These are phyloP conservation scores for Trichoderma sp. DNA, from an alignment of 2,329 filamentous ascomycete species.

Conservation along the genomic window DNA sequence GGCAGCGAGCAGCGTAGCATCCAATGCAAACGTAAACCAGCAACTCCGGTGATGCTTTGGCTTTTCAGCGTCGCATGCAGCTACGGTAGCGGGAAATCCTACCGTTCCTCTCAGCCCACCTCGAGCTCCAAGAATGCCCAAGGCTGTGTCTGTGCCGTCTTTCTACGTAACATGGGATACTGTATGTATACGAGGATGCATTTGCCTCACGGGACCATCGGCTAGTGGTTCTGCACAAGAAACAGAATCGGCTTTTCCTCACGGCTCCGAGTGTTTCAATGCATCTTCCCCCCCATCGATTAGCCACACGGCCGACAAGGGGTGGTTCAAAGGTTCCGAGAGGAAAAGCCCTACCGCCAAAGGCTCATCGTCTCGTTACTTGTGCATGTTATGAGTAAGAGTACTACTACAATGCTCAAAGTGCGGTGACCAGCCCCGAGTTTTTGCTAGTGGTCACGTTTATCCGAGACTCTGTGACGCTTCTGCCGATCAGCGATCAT, in stretches of 20 bases:
- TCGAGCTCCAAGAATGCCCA: neutral
- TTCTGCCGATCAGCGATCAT: slow-evolving; percentile 15
- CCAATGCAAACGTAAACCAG: neutral
- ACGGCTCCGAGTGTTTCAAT: neutral
- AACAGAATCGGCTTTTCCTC: neutral
- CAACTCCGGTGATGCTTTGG: neutral
- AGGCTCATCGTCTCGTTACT: neutral
- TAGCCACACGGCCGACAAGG: neutral
- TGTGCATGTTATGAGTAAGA: neutral
- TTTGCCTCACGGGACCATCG: slow-evolving; percentile 1
- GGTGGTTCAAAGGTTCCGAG: neutral
- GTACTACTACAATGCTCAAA: neutral
- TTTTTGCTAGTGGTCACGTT: slow-evolving; percentile 7
- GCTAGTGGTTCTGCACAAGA: neutral
- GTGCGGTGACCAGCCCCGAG: neutral
- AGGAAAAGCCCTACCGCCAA: neutral
- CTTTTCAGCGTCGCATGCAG: slow-evolving; percentile 9
- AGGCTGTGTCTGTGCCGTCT: neutral
- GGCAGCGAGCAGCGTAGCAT: slow-evolving; percentile 3
- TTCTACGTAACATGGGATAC: neutral
- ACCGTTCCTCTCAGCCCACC: slow-evolving; percentile 4
- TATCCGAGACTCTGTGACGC: neutral
- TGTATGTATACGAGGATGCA: neutral
- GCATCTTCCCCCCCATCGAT: neutral
- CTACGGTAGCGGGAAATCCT: neutral